A percentile compares a stretch with the other conserved stretches of the same genome.
Conservation (phyloP, 148 eudicot species). For the Rhododendron kiyosumense region DNA sequence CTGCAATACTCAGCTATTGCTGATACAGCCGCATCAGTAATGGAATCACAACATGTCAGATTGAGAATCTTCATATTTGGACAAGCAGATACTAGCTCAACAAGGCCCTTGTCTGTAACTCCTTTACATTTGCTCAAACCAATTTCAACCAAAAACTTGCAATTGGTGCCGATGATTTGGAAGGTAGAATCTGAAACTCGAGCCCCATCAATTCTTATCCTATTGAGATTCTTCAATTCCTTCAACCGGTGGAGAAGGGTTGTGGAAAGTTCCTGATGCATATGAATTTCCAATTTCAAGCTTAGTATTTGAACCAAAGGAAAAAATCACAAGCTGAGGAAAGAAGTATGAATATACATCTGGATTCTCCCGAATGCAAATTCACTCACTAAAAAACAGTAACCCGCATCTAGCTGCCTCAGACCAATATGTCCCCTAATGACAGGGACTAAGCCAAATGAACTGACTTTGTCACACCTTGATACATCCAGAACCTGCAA, state of each 20-base stretch:
- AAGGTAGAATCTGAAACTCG: conserved; percentile 40
- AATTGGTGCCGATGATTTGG: conserved; percentile 32
- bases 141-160: conserved; percentile 46
- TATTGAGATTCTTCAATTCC: conserved; percentile 34
- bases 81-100: conserved; percentile 42
- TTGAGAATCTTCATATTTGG: conserved; percentile 42
- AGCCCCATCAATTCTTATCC: conserved; percentile 59
- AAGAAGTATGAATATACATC: neutral
- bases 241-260: conserved; percentile 33
- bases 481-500: conserved; percentile 61
- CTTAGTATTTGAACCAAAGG: neutral
- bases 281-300: neutral
- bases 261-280: conserved; percentile 56
- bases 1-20: conserved; percentile 49
- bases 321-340: neutral
- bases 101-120: conserved; percentile 42
- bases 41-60: conserved; percentile 61
- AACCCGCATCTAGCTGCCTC: conserved; percentile 49
- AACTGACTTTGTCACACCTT: conserved; percentile 54
- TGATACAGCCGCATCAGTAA: conserved; percentile 57
- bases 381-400: conserved; percentile 70
- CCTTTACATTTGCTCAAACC: conserved; percentile 76
- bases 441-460: conserved; percentile 44
- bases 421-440: conserved; percentile 43
- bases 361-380: neutral